phyloP scores from a whole-genome alignment of 257 asterid genomes.

The Craterostigma plantagineum region DNA sequence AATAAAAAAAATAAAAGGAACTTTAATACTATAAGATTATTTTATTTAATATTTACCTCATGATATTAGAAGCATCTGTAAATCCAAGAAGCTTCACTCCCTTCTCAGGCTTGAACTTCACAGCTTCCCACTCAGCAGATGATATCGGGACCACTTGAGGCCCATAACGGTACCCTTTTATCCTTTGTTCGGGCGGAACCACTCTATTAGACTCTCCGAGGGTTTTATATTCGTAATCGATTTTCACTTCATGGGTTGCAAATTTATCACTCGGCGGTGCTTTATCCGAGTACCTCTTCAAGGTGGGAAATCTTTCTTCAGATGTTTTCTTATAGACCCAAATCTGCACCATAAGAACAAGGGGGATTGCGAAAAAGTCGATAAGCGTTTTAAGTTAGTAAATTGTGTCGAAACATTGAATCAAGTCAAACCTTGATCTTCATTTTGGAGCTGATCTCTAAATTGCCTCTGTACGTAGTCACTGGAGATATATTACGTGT shows the following conservation, averaged over 20 bases:
- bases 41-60: too few relatives aligned
- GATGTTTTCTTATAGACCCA: conserved; percentile 95
- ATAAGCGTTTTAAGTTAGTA: too few relatives aligned
- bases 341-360: conserved; percentile 22
- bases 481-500: conserved; percentile 78
- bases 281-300: conserved; percentile 81
- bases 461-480: conserved; percentile 74
- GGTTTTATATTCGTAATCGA: conserved; percentile 60
- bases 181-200: conserved; percentile 96
- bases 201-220: conserved; percentile 39
- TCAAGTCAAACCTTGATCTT: conserved; percentile 65
- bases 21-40: neutral
- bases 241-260: conserved; percentile 84
- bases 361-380: too few relatives aligned
- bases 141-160: conserved; percentile 99
- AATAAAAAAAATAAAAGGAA: conserved; percentile 7
- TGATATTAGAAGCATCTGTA: conserved; percentile 65
- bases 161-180: conserved; percentile 81
- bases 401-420: neutral
- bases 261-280: conserved; percentile 83
- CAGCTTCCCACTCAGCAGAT: conserved; percentile 83
- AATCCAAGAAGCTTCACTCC: conserved; percentile 88
- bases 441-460: conserved; percentile 49
- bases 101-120: conserved; percentile 90
- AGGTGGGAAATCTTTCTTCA: conserved; percentile 82